Evolutionary conservation across 2,329 filamentous ascomycete genomes (phyloP), one percentile per base, ranked within the genome.

Genomic region (Pseudopithomyces chartarum): DNA sequence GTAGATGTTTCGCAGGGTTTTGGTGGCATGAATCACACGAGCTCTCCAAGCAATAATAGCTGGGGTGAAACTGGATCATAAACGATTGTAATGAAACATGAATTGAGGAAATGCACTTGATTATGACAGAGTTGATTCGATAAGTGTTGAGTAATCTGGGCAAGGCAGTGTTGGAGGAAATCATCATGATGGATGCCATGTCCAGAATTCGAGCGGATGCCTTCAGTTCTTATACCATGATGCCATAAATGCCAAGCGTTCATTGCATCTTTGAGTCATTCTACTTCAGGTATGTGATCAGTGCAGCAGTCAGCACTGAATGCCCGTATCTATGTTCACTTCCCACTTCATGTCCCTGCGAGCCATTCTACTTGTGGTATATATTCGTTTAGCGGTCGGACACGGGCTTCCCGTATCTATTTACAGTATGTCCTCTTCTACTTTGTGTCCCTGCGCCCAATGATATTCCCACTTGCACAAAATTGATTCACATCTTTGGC

Each of bases 1-100:
- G 61, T 64, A 11, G 67, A 71, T 49, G 57, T 60, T 1, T 55
- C 29, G 5, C 60, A 63, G n/a, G 60, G 58, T 1, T 67, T 65
- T 29, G 36, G 46, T 22, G 61, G 62, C 3, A 45, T 67, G 33
- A 62, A 62, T 17, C 64, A 63, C 59, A 56, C 59, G 7, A 69
- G 63, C 47, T 64, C 65, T n/a, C 66, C 66, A 19, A 65, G 60
- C 26, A 64, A 66, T 19, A 29, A 43, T 0, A 52, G 55, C 5
- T 63, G 39, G 55, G 39, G 40, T 23, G 38, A 40, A 22, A 10
- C 22, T 12, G 19, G 46, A 13, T 29, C 43, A 32, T n/a, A 32
- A n/a, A n/a, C n/a, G n/a, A 23, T 45, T 19, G 6, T 15, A 38
- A 38, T n/a, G n/a, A 5, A 38, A n/a, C 11, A 13, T 38, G 3